These are phyloP conservation scores for Hortaea werneckii DNA, from an alignment of 2,329 filamentous ascomycete species.

Conservation along the genomic window DNA sequence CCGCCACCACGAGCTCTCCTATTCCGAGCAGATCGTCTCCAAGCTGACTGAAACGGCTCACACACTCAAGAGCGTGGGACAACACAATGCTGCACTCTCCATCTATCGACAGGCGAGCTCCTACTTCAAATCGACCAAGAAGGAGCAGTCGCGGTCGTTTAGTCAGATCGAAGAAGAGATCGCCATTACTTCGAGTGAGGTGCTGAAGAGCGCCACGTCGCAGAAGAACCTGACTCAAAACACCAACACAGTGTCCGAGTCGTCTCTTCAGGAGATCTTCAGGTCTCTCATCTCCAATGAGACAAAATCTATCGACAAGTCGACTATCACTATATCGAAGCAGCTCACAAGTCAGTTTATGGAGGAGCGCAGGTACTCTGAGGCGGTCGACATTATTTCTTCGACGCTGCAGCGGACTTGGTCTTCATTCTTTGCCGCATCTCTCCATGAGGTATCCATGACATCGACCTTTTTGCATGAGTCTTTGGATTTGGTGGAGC, in stretches of 20 bases:
- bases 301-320: conserved; percentile 30
- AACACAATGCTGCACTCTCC: conserved; percentile 35
- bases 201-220: conserved; percentile 29
- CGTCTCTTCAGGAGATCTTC: conserved; percentile 35
- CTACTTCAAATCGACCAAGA: conserved; percentile 30
- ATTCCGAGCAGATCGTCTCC: conserved; percentile 15
- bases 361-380: conserved; percentile 37
- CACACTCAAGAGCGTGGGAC: conserved; percentile 37
- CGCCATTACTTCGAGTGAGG: conserved; percentile 32
- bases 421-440: conserved; percentile 37
- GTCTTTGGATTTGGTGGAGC: conserved; percentile 37
- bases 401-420: conserved; percentile 36
- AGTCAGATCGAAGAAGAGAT: conserved; percentile 34
- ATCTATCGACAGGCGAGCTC: conserved; percentile 33
- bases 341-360: conserved; percentile 34
- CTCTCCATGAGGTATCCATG: conserved; percentile 30
- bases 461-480: conserved; percentile 35
- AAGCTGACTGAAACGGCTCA: conserved; percentile 32
- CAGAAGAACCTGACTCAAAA: conserved; percentile 22
- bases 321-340: conserved; percentile 32
- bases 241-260: conserved; percentile 31
- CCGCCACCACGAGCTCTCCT: conserved; percentile 29
- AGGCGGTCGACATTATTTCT: conserved; percentile 38
- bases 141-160: conserved; percentile 22
- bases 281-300: conserved; percentile 29